Percentiles rank a stretch among this genome's conserved stretches.
Conservation (phyloP, 1,139 yeast species). For the Sugiyamaella novakii region DNA sequence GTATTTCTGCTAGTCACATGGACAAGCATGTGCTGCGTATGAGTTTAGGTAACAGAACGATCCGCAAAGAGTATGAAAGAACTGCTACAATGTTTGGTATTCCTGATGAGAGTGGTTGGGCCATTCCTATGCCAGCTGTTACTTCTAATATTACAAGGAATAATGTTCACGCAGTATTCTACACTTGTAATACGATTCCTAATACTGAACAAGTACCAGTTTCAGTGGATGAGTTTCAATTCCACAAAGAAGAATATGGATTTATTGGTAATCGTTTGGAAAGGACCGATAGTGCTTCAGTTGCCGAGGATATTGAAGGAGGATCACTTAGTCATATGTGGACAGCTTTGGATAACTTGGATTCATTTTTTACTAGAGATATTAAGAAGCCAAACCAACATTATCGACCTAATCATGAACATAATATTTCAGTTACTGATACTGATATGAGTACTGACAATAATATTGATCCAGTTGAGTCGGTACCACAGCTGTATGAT, state of each 20-base stretch:
- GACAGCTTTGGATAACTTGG: conserved; percentile 94
- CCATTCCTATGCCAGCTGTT: conserved; percentile 91
- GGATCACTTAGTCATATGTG: conserved; percentile 90
- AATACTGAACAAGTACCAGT: conserved; percentile 32
- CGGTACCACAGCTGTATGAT: conserved; percentile 78
- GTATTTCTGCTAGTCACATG: conserved; percentile 85
- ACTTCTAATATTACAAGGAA: conserved; percentile 86
- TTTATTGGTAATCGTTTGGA: conserved; percentile 24
- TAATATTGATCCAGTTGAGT: conserved; percentile 53
- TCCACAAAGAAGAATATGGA: conserved; percentile 58
- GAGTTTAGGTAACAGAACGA: conserved; percentile 81
- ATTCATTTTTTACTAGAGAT: conserved; percentile 86
- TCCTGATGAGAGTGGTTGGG: conserved; percentile 98
- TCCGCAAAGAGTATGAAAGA: conserved; percentile 78
- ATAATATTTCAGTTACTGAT: conserved; percentile 44
- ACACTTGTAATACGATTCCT: conserved; percentile 62
- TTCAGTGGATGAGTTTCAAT: conserved; percentile 39
- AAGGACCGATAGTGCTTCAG: conserved; percentile 33
- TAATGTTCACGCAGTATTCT: conserved; percentile 93
- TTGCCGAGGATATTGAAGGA: conserved; percentile 63
- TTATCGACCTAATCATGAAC: conserved; percentile 30
- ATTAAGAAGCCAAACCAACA: conserved; percentile 25
- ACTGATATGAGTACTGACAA: conserved; percentile 49
- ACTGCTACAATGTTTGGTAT: conserved; percentile 92
- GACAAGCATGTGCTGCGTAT: conserved; percentile 90